phyloP scores from a whole-genome alignment of 2,329 filamentous ascomycete species.

The Bipolaris gigantea region DNA sequence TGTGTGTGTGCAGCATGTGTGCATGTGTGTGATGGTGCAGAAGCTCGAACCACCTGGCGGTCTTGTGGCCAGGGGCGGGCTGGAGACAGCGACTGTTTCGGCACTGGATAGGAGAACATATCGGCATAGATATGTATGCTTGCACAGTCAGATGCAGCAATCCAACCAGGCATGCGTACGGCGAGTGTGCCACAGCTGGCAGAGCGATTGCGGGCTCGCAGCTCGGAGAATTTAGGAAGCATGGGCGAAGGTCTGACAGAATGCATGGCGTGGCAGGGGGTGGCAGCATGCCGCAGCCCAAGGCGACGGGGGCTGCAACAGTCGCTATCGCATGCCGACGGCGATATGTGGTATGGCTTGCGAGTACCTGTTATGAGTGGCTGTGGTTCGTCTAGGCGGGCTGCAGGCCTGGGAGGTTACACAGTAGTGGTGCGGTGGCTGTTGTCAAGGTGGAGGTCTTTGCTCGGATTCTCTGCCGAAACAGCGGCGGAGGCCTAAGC shows the following conservation, averaged over 20 bases:
- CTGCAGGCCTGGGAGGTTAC: background rate
- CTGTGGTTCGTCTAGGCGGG: background rate
- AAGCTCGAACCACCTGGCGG: constrained; percentile 28
- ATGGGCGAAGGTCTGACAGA: background rate
- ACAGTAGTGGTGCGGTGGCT: background rate
- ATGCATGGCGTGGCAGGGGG: background rate
- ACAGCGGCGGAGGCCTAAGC: background rate
- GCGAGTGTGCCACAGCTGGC: background rate
- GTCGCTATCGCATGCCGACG: background rate
- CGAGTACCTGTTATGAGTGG: background rate
- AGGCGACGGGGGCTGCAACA: background rate
- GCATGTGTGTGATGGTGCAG: constrained; percentile 16
- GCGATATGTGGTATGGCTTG: background rate
- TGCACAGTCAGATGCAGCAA: background rate
- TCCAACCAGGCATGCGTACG: constrained; percentile 8
- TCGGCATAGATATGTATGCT: background rate
- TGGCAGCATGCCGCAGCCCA: background rate
- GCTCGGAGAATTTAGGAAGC: background rate
- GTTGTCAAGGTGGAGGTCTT: background rate
- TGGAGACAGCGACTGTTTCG: constrained; percentile 21
- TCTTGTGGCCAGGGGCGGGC: constrained; percentile 25
- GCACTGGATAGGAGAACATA: constrained; percentile 17
- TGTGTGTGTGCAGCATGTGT: constrained; percentile 12
- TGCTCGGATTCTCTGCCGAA: background rate
- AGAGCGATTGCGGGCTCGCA: background rate